Percentiles rank a stretch among this genome's conserved stretches.
phyloP scores from a whole-genome alignment of 192 early-diverging fungal genomes.

The Backusella tarrabulga region DNA sequence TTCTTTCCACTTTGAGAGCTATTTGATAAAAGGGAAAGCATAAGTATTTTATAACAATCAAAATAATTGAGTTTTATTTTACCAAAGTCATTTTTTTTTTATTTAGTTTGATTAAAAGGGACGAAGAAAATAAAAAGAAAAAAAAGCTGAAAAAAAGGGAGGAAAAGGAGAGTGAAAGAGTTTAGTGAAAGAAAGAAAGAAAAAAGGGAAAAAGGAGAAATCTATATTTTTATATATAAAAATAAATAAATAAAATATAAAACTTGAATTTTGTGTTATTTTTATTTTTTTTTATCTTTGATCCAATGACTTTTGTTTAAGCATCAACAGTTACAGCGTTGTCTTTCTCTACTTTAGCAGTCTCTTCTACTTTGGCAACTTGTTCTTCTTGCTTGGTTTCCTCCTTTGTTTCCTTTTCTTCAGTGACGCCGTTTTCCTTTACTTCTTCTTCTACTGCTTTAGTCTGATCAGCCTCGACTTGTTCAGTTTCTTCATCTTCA shows the following conservation, averaged over 20 bases:
- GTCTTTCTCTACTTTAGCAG: background rate
- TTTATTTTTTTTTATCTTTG: background rate
- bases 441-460: background rate
- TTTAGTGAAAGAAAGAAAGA: background rate
- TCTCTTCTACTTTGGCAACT: background rate
- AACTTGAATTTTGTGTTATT: background rate
- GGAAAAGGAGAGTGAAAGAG: background rate
- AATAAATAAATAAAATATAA: background rate
- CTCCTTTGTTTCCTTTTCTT: background rate
- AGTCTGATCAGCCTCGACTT: background rate
- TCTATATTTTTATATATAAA: background rate
- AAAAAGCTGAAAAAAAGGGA: background rate
- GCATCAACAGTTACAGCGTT: background rate
- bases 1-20: constrained; percentile 6
- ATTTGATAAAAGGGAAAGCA: background rate
- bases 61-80: background rate
- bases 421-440: background rate
- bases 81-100: background rate
- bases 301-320: background rate
- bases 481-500: background rate
- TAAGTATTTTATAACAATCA: background rate
- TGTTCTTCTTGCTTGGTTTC: background rate
- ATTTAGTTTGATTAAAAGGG: background rate
- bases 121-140: background rate
- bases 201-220: background rate